Base-by-base conservation (phyloP, 805 yeast genomes). In the Sugiyamaella boreocaroliniensis region DNA sequence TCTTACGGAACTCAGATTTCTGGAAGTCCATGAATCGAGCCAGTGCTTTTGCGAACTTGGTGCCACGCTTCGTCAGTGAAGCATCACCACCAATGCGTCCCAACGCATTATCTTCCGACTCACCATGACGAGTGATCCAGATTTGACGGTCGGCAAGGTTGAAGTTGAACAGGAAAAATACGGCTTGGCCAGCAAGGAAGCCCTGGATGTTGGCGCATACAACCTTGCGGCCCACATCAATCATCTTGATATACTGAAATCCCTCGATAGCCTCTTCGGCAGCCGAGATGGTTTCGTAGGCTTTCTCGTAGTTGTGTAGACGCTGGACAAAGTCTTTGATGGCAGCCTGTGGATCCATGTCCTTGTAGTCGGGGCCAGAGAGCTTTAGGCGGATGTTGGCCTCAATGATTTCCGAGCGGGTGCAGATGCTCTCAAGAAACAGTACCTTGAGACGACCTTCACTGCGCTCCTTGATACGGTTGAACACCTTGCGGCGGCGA, bases 31-130 rank as follows among this genome's bases (percentile, higher is more conserved):
- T 85, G 65, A 92, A 93, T 58, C 75, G 77, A 2, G 87, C 76
- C 59, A 93, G 71, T 0, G 96, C 85, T 52, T 74, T 75, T 1
- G 96, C 76, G 65, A 87, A 92, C 61, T 76, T 82, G 19, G 70
- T 68, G 40, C 99, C 99, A 49, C 96, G 78, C 53, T 77, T 76
- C 0, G 97, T 90, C 43, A 92, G 71, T 20, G 75, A 73, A 0
- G 97, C 85, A 67, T 92, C 93, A 19, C 99, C 99, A 10, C 99
- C 98, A 59, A 92, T 89, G 50, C 81, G 75, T 4, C 99, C 99
- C 48, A 71, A 64, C 16, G 88, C 83, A 65, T 92, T 92, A 65
- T 89, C 97, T 34, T 78, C 77, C 58, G 90, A 82, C 70, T 92
- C 98, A 48, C 99, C 99, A 64, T 90, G 97, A 56, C 99, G 79